A percentile compares a stretch with the other conserved stretches of the same genome.
These are phyloP conservation scores for Leishmania aethiopica DNA, from an alignment of 208 protist species.

Conservation along the genomic window DNA sequence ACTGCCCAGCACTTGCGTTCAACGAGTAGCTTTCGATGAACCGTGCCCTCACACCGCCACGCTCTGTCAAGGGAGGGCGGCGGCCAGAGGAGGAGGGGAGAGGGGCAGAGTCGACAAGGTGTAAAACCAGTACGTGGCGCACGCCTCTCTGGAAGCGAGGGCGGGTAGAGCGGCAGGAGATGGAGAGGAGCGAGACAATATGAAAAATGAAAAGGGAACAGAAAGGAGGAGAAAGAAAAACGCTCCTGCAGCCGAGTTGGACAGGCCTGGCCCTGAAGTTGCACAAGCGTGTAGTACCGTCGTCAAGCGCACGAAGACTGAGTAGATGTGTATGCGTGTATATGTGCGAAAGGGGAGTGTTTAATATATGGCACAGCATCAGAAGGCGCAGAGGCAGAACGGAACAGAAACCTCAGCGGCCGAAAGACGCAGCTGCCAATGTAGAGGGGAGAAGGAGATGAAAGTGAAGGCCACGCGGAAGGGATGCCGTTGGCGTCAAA, in stretches of 20 bases:
- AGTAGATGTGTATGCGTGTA: background rate
- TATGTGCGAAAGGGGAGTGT: background rate
- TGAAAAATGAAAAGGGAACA: background rate
- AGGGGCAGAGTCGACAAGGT: background rate
- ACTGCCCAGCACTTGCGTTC: background rate
- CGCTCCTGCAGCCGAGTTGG: background rate
- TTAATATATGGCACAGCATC: background rate
- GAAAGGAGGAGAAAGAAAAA: conserved; percentile 9
- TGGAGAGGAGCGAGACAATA: background rate
- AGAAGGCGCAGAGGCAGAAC: background rate
- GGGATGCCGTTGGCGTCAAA: background rate
- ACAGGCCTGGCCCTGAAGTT: background rate
- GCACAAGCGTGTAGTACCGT: background rate
- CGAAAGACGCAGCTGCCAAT: background rate
- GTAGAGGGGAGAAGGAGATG: background rate
- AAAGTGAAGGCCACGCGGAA: background rate
- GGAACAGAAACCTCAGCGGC: background rate
- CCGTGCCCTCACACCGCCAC: background rate
- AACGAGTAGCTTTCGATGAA: background rate
- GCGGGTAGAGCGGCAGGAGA: background rate
- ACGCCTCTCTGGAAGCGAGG: background rate
- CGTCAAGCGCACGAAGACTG: background rate
- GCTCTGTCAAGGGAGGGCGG: background rate
- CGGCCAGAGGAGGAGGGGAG: background rate
- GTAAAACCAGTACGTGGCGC: background rate